Conservation (phyloP, 2,329 filamentous ascomycete species). For the Alternaria novae-zelandiae region DNA sequence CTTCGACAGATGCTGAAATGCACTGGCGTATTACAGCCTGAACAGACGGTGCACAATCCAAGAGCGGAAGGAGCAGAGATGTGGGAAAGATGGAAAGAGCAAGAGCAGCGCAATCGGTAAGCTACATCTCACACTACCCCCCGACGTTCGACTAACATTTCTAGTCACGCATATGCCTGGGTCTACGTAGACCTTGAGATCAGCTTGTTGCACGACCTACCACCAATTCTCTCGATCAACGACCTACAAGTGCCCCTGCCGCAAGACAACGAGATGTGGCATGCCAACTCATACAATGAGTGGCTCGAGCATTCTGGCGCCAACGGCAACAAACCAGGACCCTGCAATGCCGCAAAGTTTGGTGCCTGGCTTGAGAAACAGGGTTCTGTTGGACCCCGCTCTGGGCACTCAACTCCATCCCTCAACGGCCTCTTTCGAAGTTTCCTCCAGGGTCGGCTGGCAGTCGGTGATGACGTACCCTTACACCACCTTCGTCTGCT, state of each 20-base stretch:
- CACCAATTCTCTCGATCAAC: slow-evolving; percentile 5
- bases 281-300: slow-evolving; percentile 2
- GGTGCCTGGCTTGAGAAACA: slow-evolving; percentile 3
- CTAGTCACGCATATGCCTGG: slow-evolving; percentile 10
- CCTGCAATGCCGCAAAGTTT: background rate
- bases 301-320: background rate
- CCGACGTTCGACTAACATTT: background rate
- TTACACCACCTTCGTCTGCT: slow-evolving; percentile 9
- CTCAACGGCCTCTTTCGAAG: slow-evolving; percentile 9
- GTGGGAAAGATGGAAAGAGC: slow-evolving; percentile 10
- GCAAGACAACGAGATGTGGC: background rate
- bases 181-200: slow-evolving; percentile 10
- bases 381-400: background rate
- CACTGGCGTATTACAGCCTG: slow-evolving; percentile 1
- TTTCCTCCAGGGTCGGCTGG: slow-evolving; percentile 8
- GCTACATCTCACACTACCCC: background rate
- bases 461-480: background rate
- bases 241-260: slow-evolving; percentile 10
- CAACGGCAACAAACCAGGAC: background rate
- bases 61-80: background rate
- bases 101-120: slow-evolving; percentile 9
- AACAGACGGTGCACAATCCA: background rate
- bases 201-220: slow-evolving; percentile 7
- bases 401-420: background rate
- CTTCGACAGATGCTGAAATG: background rate